Conservation (phyloP, 139 green algal species). For the Tetradesmus lagerheimii region DNA sequence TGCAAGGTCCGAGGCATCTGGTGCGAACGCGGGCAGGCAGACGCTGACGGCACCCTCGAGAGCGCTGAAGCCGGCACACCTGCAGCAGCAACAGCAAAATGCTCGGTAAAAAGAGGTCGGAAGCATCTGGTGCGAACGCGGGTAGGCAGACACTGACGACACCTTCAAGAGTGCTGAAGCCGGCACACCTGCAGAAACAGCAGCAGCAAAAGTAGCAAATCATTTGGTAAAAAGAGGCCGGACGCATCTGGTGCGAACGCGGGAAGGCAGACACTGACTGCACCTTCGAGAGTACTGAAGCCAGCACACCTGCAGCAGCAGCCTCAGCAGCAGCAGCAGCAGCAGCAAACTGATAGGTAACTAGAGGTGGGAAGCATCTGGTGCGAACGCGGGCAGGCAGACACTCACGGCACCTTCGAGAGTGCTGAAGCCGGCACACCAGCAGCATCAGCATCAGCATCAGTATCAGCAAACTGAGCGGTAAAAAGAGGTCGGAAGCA, state of each 20-base stretch:
- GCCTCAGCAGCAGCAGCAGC: slow-evolving; percentile 15
- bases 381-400: not conserved
- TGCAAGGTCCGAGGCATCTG: not conserved
- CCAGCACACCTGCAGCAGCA: not conserved
- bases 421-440: not conserved
- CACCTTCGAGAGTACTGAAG: slow-evolving; percentile 1
- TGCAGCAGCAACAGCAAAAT: not conserved
- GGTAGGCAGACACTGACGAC: not conserved
- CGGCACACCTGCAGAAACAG: not conserved
- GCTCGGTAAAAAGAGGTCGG: not conserved
- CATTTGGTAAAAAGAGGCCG: not conserved
- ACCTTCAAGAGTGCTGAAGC: slow-evolving; percentile 1
- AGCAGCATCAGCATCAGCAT: not conserved
- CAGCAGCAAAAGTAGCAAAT: too few species aligned
- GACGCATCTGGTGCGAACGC: not conserved
- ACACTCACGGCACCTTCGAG: not conserved
- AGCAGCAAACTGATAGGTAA: too few species aligned
- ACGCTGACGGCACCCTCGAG: not conserved
- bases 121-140: not conserved
- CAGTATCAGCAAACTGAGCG: too few species aligned
- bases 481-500: too few species aligned
- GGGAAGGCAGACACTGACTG: not conserved
- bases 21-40: not conserved
- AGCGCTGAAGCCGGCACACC: slow-evolving; percentile 1
- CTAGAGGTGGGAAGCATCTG: too few species aligned